These are phyloP conservation scores for Fomitopsis palustris DNA, from an alignment of 1,284 basidiomycete species.

Conservation along the genomic window DNA sequence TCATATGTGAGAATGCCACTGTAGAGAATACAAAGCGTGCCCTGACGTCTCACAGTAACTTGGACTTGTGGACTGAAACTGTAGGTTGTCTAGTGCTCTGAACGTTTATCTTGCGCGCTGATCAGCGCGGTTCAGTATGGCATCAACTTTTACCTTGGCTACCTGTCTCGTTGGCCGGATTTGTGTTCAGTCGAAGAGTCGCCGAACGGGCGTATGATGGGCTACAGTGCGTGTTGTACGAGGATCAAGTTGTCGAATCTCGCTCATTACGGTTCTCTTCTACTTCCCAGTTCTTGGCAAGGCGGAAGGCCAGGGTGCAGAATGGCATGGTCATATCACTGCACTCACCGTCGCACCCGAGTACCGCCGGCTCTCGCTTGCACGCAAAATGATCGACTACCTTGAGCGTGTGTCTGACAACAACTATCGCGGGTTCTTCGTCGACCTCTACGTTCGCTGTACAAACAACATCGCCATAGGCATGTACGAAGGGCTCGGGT, in stretches of 20 bases:
- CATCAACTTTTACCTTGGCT: slow-evolving; percentile 82
- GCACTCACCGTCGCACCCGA: slow-evolving; percentile 90
- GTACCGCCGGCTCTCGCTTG: slow-evolving; percentile 82
- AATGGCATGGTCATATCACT: slow-evolving; percentile 91
- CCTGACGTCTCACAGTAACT: slow-evolving; percentile 52
- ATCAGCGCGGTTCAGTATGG: slow-evolving; percentile 56
- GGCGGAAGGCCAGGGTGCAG: slow-evolving; percentile 68
- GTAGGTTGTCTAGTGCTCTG: slow-evolving; percentile 36
- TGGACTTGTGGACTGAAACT: slow-evolving; percentile 94
- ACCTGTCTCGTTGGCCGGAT: slow-evolving; percentile 88
- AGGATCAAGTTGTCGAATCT: slow-evolving; percentile 1
- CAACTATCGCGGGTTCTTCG: slow-evolving; percentile 77
- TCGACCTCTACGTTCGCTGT: slow-evolving; percentile 89
- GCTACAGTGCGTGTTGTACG: slow-evolving; percentile 60
- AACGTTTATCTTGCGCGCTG: too few species aligned
- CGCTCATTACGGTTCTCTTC: background rate
- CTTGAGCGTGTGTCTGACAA: slow-evolving; percentile 82
- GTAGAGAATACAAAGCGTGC: background rate
- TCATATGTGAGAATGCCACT: slow-evolving; percentile 63
- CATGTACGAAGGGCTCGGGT: slow-evolving; percentile 87
- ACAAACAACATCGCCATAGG: slow-evolving; percentile 72
- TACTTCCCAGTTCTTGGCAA: slow-evolving; percentile 72
- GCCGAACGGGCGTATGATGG: slow-evolving; percentile 79
- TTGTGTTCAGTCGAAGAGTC: slow-evolving; percentile 80
- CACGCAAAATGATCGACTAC: slow-evolving; percentile 76